Base-by-base conservation (phyloP, 148 eudicot genomes). In the Rhododendron williamsianum region DNA sequence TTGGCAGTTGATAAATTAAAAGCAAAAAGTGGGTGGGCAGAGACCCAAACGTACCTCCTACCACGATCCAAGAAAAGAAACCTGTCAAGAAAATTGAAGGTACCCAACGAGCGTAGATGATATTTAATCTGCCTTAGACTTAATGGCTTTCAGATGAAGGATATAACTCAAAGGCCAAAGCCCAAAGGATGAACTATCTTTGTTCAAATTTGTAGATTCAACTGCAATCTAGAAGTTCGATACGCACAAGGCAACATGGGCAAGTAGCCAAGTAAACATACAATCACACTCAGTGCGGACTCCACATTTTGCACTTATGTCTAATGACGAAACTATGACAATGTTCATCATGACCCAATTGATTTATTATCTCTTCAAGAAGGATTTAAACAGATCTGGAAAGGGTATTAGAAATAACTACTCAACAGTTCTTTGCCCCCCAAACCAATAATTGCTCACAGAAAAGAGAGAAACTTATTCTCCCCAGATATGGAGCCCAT, bases 11-110 rank as follows among this genome's bases (percentile, higher is more conserved):
- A 41, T 41, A 41, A 41, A 60, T 60, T 60, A 60, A 60, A 63
- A 63, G 71, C 27, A 63, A 21, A 73, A 73, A 73, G 45, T 73
- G 23, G 23, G 38, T 73, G n/a, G 43, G 43, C 9, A 73, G 45
- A 72, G 76, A 72, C 41, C 76, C 76, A 72, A 72, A 16, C 78
- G 18, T 36, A 36, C 78, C 23, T 73, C 41, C 35, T 73, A 41
- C 78, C 78, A 73, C 6, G 21, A 35, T 73, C 78, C 78, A 73
- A 73, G 45, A 73, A 73, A 73, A 73, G 78, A 73, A 73, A 36
- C 45, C 10, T 16, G 35, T 73, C 43, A 73, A 73, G 45, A 73
- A 73, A 35, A 35, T 73, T 73, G 45, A 73, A 73, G 46, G 45
- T 18, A 35, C 78, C 78, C 78, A 73, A 13, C 1, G 12, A 30